These are phyloP conservation scores for Ulota crispa DNA, from an alignment of 225 moss, liverwort and hornwort species.

Conservation along the genomic window DNA sequence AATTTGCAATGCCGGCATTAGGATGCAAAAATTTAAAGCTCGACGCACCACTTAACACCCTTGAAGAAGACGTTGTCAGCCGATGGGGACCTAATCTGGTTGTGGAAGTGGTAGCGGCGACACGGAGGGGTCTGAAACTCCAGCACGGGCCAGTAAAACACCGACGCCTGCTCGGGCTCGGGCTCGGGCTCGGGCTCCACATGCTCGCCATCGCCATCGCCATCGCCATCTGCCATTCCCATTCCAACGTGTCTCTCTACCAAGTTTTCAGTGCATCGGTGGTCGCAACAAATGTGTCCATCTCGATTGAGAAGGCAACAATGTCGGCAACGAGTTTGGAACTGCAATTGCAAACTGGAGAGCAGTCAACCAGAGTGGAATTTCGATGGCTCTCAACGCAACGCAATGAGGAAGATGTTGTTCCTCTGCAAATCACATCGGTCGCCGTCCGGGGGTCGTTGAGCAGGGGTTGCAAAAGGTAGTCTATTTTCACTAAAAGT, in stretches of 20 bases:
- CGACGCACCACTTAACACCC: slow-evolving; percentile 76
- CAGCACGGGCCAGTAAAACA: slow-evolving; percentile 63
- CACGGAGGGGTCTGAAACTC: slow-evolving; percentile 60
- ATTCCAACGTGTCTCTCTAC: neutral
- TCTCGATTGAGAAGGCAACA: neutral
- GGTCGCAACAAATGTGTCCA: neutral
- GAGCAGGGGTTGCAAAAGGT: neutral
- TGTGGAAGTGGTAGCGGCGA: slow-evolving; percentile 75
- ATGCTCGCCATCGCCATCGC: slow-evolving; percentile 16
- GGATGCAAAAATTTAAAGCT: neutral
- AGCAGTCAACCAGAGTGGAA: neutral
- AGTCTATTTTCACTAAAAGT: no score
- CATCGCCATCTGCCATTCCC: slow-evolving; percentile 31
- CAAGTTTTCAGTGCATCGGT: neutral
- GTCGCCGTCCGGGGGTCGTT: neutral
- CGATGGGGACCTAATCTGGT: slow-evolving; percentile 46
- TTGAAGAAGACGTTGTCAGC: slow-evolving; percentile 79
- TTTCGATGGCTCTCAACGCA: neutral
- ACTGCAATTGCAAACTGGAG: neutral
- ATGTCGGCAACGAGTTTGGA: neutral
- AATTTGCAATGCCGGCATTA: no score
- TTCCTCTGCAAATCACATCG: no score
- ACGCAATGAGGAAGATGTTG: neutral
- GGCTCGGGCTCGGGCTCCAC: slow-evolving; percentile 7
- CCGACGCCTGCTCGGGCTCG: slow-evolving; percentile 1